Conservation (phyloP, 805 yeast genomes). For the Barnettozyma botsteinii region DNA sequence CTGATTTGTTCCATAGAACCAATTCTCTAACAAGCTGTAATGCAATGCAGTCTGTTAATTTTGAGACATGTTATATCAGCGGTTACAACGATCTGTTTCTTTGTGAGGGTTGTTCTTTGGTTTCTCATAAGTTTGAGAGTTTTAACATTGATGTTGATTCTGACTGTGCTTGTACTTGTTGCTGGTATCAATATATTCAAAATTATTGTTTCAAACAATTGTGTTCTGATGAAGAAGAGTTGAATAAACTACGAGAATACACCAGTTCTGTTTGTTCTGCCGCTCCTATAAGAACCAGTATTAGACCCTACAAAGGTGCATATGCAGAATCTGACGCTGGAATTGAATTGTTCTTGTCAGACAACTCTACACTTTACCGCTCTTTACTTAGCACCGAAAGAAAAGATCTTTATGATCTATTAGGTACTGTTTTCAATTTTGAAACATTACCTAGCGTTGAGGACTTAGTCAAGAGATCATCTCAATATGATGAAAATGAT, state of each 20-base stretch:
- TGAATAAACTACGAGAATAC: conserved; percentile 9
- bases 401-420: conserved; percentile 9
- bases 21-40: conserved; percentile 1
- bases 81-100: conserved; percentile 20
- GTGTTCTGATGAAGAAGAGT: conserved; percentile 17
- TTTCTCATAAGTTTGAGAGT: conserved; percentile 2
- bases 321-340: background rate
- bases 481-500: background rate
- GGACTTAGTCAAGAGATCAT: background rate
- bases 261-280: conserved; percentile 11
- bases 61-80: conserved; percentile 16
- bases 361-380: conserved; percentile 17
- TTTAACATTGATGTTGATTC: conserved; percentile 8
- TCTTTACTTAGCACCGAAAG: conserved; percentile 17
- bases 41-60: conserved; percentile 10
- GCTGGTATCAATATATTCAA: conserved; percentile 20
- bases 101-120: conserved; percentile 25
- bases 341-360: conserved; percentile 15
- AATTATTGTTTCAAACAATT: conserved; percentile 23
- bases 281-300: conserved; percentile 12
- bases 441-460: conserved; percentile 1
- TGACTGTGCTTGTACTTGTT: conserved; percentile 24
- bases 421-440: conserved; percentile 13
- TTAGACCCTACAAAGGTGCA: conserved; percentile 12
- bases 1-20: background rate